phyloP scores from a whole-genome alignment of 495 filamentous ascomycete genomes.

The Corynascus novoguineensis region DNA sequence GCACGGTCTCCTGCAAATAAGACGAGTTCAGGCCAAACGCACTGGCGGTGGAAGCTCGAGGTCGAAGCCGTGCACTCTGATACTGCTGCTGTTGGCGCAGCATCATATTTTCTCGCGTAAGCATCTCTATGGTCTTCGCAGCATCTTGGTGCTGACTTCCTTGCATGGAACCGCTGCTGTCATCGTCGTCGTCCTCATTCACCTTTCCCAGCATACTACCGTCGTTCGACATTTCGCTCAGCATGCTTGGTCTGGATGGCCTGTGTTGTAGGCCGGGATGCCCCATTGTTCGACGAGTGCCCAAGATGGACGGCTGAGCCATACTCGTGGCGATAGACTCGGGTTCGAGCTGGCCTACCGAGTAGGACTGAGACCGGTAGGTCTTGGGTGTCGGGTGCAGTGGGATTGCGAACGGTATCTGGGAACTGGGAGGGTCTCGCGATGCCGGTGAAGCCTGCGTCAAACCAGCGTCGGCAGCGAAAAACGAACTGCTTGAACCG shows the following conservation, averaged over 20 bases:
- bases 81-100: conserved; percentile 60
- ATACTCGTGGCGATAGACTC: conserved; percentile 51
- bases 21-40: conserved; percentile 50
- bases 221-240: conserved; percentile 72
- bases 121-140: conserved; percentile 66
- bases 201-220: conserved; percentile 66
- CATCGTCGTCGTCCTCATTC: conserved; percentile 72
- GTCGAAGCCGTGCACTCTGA: conserved; percentile 55
- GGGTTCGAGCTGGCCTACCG: conserved; percentile 82
- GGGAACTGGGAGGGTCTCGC: conserved; percentile 47
- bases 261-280: conserved; percentile 70
- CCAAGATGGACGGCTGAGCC: conserved; percentile 39
- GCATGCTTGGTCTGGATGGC: conserved; percentile 77
- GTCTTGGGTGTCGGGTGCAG: conserved; percentile 87
- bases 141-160: conserved; percentile 50
- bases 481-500: conserved; percentile 41
- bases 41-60: conserved; percentile 54
- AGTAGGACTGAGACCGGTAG: conserved; percentile 94
- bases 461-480: conserved; percentile 34
- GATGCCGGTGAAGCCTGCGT: conserved; percentile 40
- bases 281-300: conserved; percentile 49
- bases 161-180: conserved; percentile 54
- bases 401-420: conserved; percentile 86
- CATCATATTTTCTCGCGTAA: conserved; percentile 66
- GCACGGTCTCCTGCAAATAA: conserved; percentile 59